Evolutionary conservation across 345 rosid species (phyloP), one percentile per base, ranked within the genome.

Genomic region (Moricandia arvensis): DNA sequence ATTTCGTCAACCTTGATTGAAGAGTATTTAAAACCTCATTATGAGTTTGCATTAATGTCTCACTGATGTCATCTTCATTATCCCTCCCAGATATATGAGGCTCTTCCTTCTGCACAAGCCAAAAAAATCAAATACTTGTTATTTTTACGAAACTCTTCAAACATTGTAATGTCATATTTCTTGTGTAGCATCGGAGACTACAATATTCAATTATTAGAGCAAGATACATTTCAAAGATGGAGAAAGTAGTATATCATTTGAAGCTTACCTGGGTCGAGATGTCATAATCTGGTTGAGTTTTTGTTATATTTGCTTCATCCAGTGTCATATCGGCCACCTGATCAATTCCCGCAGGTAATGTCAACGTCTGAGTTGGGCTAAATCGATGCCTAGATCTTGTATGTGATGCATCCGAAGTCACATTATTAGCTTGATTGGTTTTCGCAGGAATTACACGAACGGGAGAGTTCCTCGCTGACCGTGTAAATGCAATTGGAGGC

Each of bases 1-100:
- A 83, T 75, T 95, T 95, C 70, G 96, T 92, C 78, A 92, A 78
- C 76, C 99, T 90, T 31, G 94, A 90, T 66, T 91, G 87, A 63
- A 95, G 87, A 69, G 88, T 88, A 80, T 87, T 92, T 75, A 85
- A 80, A 75, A 90, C 83, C 73, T 84, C 76, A 71, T 84, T 96
- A 75, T 95, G 98, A 78, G 80, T 81, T 82, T 87, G 84, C 94
- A 89, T 83, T 61, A 92, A 81, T 79, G 72, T 86, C 80, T 93
- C 99, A 76, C 65, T 75, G 34, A 86, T 65, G 68, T 85, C 87
- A 61, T 45, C 72, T 58, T 81, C 79, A 80, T 53, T 80, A 55
- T 82, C 86, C 76, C 86, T 87, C 62, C 85, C 85, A 51, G 88
- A 86, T 77, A 83, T 77, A 72, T 87, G 91, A 64, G 84, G 88